These are phyloP conservation scores for Metschnikowia drakensbergensis DNA, from an alignment of 805 yeast genomes.

Conservation along the genomic window DNA sequence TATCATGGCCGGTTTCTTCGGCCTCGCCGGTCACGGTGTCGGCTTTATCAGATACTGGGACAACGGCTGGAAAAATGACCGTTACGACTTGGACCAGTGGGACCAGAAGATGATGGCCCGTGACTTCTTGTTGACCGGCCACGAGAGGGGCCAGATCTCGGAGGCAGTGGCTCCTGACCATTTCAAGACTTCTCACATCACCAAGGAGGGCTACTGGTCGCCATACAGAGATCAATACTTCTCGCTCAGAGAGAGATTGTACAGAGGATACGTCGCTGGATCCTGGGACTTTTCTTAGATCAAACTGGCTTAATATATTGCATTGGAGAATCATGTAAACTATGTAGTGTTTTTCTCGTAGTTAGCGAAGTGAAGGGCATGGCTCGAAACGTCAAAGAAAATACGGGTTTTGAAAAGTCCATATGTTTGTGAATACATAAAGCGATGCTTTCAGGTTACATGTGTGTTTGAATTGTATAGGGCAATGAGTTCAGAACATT, in stretches of 20 bases:
- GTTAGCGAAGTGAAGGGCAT: too few relatives aligned
- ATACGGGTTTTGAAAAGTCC: too few relatives aligned
- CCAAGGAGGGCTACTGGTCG: conserved; percentile 40
- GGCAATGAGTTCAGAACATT: too few relatives aligned
- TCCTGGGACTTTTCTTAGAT: conserved; percentile 38
- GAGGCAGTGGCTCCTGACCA: conserved; percentile 69
- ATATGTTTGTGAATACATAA: too few relatives aligned
- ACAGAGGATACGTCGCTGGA: conserved; percentile 44
- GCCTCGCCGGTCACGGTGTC: conserved; percentile 44
- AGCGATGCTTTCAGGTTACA: too few relatives aligned
- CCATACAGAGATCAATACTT: conserved; percentile 47
- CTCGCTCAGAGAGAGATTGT: conserved; percentile 44
- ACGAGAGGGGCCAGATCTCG: conserved; percentile 62
- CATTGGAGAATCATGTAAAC: neutral
- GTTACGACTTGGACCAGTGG: conserved; percentile 42
- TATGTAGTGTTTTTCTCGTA: too few relatives aligned
- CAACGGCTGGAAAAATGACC: conserved; percentile 46
- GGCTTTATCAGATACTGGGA: conserved; percentile 46
- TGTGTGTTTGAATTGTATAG: too few relatives aligned
- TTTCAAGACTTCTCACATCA: conserved; percentile 60
- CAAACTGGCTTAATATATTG: conserved; percentile 2
- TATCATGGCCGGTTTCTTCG: conserved; percentile 43
- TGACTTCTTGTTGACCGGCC: conserved; percentile 75
- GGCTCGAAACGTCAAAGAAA: too few relatives aligned
- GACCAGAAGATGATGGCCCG: conserved; percentile 58